Base-by-base conservation (phyloP, 2,329 filamentous ascomycete species). In the Fusarium tupiense region DNA sequence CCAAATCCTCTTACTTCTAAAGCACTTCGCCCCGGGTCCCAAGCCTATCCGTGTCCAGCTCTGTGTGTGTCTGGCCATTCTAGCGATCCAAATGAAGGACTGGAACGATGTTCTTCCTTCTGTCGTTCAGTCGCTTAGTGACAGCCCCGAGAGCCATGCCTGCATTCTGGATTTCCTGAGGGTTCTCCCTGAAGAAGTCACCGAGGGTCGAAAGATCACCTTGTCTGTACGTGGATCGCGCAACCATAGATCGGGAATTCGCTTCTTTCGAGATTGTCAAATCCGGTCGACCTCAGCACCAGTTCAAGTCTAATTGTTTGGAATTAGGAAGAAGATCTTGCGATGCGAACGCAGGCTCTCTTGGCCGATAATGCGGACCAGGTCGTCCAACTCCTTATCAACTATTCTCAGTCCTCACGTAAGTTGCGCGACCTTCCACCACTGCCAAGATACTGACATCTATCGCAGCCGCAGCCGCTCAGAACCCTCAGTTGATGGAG, bases 181-280 rank as follows among this genome's bases (percentile, higher is more conserved):
- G 83, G 95, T 99, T 79, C 91, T 99, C 76, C 96, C 96, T 64
- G 96, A 99, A 88, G 96, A 99, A 89, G 96, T 99, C 81, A 98
- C 94, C 78, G 96, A 99, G 89, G 96, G 96, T 86, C 94, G 96
- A 86, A 99, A 98, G 88, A 98, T 99, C 89, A 98, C 95, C 89
- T 90, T 99, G 86, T 95, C 94, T 91, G 95, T 98, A 96, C 87
- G 94, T 96, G 89, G 91, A 92, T 87, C 87, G 86, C 87, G 83
- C 78, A 85, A 80, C 82, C 82, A 85, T 83, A 86, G 84, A 83
- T 85, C 79, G 79, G 78, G 71, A 77, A 78, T 69, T 73, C 78
- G 73, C 76, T 78, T 77, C 73, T 66, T 67, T 77, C 80, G 79
- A 81, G 80, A 80, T 76, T 78, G 75, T 80, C 75, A 79, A 78